A percentile compares a stretch with the other conserved stretches of the same genome.
Evolutionary conservation across 73 alveolate genomes (phyloP).

Genomic region (Breviolum minutum): DNA sequence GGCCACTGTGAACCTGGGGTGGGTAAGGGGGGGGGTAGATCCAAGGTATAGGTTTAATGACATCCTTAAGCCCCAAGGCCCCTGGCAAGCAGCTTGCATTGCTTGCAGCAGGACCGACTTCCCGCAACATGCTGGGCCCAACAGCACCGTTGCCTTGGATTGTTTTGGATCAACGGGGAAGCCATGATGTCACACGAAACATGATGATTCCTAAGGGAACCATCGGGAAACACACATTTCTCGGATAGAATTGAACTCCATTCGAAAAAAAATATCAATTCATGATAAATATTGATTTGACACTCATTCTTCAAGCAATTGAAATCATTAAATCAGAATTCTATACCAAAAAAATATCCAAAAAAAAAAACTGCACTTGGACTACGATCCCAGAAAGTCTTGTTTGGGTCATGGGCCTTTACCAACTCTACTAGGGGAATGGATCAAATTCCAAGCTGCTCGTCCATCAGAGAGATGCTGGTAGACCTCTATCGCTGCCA

Average conservation of each 20-base stretch:
- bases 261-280: background rate
- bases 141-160: constrained; percentile 10
- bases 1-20: too few species aligned
- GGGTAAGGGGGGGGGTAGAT: too few species aligned
- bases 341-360: too few species aligned
- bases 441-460: background rate
- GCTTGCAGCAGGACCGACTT: constrained; percentile 33
- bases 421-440: background rate
- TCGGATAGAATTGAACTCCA: background rate
- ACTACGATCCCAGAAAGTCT: background rate
- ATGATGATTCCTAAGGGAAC: background rate
- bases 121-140: constrained; percentile 47
- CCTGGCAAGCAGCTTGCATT: too few species aligned
- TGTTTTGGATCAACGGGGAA: background rate
- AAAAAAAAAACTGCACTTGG: background rate
- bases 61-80: background rate
- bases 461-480: constrained; percentile 27
- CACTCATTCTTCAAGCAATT: background rate
- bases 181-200: background rate
- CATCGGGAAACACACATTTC: background rate
- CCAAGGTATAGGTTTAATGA: background rate
- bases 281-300: too few species aligned
- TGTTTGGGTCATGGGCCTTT: too few species aligned
- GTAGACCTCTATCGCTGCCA: constrained; percentile 34
- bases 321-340: too few species aligned